Percentiles rank a stretch among this genome's conserved stretches.
Conservation (phyloP, 352 stramenopile species). For the Globisporangium abappressorium region DNA sequence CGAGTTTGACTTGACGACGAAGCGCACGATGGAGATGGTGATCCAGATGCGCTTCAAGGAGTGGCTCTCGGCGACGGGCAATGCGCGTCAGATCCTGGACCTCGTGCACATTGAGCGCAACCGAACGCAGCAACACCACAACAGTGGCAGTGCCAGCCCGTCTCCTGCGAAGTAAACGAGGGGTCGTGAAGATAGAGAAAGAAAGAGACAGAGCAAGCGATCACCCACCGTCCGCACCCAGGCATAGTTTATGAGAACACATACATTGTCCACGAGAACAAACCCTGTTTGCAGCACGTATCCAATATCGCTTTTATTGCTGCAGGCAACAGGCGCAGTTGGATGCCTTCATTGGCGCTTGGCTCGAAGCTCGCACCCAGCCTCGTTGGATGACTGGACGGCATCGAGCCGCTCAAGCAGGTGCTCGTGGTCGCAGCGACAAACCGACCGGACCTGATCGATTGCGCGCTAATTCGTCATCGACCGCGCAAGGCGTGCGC, state of each 20-base stretch:
- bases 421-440: constrained; percentile 96
- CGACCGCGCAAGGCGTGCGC: constrained; percentile 91
- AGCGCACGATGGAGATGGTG: constrained; percentile 78
- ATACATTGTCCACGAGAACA: neutral
- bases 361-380: too few species aligned
- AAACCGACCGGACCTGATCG: constrained; percentile 95
- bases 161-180: constrained; percentile 17
- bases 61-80: constrained; percentile 84
- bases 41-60: constrained; percentile 86
- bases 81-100: constrained; percentile 87
- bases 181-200: neutral
- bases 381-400: constrained; percentile 69
- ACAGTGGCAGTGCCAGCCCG: constrained; percentile 3
- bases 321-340: too few species aligned
- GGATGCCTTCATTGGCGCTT: too few species aligned
- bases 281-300: neutral
- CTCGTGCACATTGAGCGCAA: constrained; percentile 77
- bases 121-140: constrained; percentile 14
- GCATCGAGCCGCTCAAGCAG: constrained; percentile 85
- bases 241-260: neutral
- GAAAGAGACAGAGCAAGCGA: neutral
- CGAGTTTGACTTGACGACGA: constrained; percentile 77
- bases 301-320: too few species aligned
- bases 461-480: constrained; percentile 95
- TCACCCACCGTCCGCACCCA: neutral